These are phyloP conservation scores for Kokia cookei DNA, from an alignment of 441 rosid genomes.

Conservation along the genomic window DNA sequence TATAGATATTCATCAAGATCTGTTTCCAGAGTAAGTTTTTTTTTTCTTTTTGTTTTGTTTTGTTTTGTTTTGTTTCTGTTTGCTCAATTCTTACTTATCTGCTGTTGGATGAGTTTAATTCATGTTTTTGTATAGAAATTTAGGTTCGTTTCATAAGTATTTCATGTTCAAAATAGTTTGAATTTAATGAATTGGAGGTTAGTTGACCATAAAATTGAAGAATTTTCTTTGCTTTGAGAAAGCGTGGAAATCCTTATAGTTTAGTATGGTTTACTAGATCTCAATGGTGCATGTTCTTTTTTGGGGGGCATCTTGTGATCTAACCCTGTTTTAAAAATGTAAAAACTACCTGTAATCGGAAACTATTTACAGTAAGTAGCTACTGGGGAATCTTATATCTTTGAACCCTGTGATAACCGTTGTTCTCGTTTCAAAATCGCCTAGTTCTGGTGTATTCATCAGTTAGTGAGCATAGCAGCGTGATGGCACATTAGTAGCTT, in stretches of 20 bases:
- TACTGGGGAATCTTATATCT: neutral
- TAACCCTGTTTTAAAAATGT: neutral
- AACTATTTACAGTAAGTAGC: neutral
- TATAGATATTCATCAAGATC: constrained; percentile 1
- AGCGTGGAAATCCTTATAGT: neutral
- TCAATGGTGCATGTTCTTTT: neutral
- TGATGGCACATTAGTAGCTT: neutral
- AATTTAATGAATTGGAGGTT: neutral
- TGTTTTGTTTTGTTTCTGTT: neutral
- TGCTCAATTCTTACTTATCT: neutral
- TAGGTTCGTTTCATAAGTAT: too few relatives aligned
- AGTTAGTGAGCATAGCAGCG: neutral
- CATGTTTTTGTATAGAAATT: neutral
- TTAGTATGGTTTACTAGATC: neutral
- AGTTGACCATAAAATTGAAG: neutral
- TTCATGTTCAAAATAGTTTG: neutral
- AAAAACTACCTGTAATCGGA: neutral
- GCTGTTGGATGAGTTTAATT: neutral
- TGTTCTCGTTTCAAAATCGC: neutral
- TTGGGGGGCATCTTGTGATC: neutral
- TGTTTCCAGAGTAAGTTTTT: constrained; percentile 3
- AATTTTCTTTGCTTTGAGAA: neutral
- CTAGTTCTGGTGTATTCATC: neutral
- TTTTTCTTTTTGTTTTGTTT: neutral
- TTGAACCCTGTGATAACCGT: neutral